These are phyloP conservation scores for Heritiera fomes DNA, from an alignment of 345 rosid genomes.

Conservation along the genomic window DNA sequence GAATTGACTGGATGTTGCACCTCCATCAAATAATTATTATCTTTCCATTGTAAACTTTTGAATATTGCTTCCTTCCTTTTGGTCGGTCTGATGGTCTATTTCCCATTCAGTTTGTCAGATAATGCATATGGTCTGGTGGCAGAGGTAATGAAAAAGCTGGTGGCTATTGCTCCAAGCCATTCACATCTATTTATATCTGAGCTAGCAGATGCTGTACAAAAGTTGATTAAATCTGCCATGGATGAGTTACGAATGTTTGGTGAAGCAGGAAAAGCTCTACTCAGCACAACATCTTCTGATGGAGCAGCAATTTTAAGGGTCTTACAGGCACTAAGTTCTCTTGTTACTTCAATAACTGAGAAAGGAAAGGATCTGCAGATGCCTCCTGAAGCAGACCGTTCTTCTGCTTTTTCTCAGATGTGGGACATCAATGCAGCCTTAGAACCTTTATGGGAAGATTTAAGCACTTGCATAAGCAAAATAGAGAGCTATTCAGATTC, in stretches of 20 bases:
- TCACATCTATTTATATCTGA: conserved; percentile 78
- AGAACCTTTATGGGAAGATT: conserved; percentile 91
- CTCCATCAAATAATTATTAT: not conserved
- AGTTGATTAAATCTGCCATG: conserved; percentile 73
- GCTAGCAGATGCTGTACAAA: conserved; percentile 72
- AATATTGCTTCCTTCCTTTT: not conserved
- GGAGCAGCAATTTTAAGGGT: conserved; percentile 94
- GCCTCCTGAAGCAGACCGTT: conserved; percentile 54
- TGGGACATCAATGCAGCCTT: conserved; percentile 66
- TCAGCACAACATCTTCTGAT: conserved; percentile 73
- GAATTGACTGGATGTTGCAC: not conserved
- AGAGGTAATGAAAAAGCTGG: conserved; percentile 89
- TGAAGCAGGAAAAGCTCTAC: conserved; percentile 78
- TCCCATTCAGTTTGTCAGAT: conserved; percentile 77
- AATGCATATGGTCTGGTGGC: conserved; percentile 83
- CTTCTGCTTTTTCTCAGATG: conserved; percentile 64
- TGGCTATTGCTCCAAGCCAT: conserved; percentile 75
- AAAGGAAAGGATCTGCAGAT: conserved; percentile 58
- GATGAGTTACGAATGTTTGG: conserved; percentile 76
- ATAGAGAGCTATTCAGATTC: conserved; percentile 85
- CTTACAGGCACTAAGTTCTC: conserved; percentile 83
- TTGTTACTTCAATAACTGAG: conserved; percentile 54
- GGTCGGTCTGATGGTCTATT: conserved; percentile 22
- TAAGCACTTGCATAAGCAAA: conserved; percentile 89
- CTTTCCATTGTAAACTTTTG: not conserved